A percentile compares a stretch with the other conserved stretches of the same genome.
These are phyloP conservation scores for Dryas alaskensis DNA, from an alignment of 306 rosid species.

Conservation along the genomic window DNA sequence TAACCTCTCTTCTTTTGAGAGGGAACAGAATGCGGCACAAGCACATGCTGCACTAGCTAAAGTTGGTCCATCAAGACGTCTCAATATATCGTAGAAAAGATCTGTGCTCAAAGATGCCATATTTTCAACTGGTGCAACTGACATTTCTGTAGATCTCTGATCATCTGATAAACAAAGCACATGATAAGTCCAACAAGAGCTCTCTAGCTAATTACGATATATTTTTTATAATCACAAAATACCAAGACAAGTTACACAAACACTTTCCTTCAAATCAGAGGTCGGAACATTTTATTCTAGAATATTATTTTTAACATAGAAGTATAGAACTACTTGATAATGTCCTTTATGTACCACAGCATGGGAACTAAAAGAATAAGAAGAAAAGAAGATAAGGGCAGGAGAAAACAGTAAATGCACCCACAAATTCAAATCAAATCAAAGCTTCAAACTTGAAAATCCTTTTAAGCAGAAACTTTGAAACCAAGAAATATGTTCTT, in stretches of 20 bases:
- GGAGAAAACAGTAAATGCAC: background rate
- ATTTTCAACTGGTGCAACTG: slow-evolving; percentile 52
- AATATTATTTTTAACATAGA: background rate
- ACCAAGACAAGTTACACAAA: background rate
- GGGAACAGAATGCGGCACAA: slow-evolving; percentile 70
- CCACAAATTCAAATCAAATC: background rate
- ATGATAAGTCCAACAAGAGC: slow-evolving; percentile 1
- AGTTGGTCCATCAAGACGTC: slow-evolving; percentile 79
- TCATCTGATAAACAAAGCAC: slow-evolving; percentile 35
- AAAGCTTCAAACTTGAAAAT: background rate
- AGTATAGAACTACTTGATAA: background rate
- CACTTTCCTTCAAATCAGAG: background rate
- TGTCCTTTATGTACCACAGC: background rate
- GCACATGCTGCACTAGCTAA: slow-evolving; percentile 84
- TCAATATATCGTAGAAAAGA: slow-evolving; percentile 75
- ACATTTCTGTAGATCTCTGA: slow-evolving; percentile 30
- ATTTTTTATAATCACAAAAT: background rate
- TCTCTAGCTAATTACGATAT: background rate
- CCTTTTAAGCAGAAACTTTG: background rate
- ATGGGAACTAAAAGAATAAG: background rate
- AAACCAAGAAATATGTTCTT: background rate
- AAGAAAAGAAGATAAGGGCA: background rate
- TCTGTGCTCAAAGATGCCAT: slow-evolving; percentile 65
- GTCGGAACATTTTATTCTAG: background rate
- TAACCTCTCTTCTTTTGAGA: slow-evolving; percentile 78